Evolutionary conservation across 371 early-diverging fungal genomes (phyloP).

Genomic region (Sporodiniella umbellata): DNA sequence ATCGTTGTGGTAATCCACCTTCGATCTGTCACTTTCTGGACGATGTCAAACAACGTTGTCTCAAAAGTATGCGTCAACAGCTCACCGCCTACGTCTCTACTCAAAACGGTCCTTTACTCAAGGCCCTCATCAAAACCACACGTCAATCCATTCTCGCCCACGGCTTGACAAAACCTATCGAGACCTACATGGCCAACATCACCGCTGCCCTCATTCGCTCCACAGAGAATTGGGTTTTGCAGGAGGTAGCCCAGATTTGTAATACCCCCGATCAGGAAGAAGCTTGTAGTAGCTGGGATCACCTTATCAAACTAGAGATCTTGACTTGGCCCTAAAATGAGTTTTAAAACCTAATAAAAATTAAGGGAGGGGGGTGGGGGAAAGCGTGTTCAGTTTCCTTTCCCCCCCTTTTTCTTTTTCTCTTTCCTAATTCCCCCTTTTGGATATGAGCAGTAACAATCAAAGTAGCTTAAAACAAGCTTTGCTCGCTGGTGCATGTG

Average conservation of each 20-base stretch:
- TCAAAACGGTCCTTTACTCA: conserved; percentile 37
- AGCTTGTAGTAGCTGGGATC: conserved; percentile 43
- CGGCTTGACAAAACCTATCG: conserved; percentile 23
- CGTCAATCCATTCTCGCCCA: conserved; percentile 30
- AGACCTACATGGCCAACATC: conserved; percentile 24
- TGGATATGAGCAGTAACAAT: background rate
- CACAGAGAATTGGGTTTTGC: conserved; percentile 30
- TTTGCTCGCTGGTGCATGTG: conserved; percentile 74
- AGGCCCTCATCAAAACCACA: conserved; percentile 21
- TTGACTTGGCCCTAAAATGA: conserved; percentile 42
- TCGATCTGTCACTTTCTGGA: conserved; percentile 60
- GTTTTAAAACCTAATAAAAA: background rate
- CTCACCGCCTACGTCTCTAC: conserved; percentile 29
- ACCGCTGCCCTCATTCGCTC: conserved; percentile 22
- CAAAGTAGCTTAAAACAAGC: conserved; percentile 44
- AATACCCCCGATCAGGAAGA: conserved; percentile 27
- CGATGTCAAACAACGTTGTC: conserved; percentile 40
- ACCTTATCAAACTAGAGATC: conserved; percentile 38
- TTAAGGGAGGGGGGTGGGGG: background rate
- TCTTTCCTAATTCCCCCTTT: too few species aligned
- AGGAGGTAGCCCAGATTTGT: conserved; percentile 37
- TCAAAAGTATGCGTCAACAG: conserved; percentile 34
- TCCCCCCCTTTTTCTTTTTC: background rate
- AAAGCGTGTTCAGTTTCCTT: too few species aligned
- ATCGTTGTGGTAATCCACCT: conserved; percentile 68